A percentile compares a stretch with the other conserved stretches of the same genome.
Conservation (phyloP, 257 asterid genomes). For the Plectranthus barbatus region DNA sequence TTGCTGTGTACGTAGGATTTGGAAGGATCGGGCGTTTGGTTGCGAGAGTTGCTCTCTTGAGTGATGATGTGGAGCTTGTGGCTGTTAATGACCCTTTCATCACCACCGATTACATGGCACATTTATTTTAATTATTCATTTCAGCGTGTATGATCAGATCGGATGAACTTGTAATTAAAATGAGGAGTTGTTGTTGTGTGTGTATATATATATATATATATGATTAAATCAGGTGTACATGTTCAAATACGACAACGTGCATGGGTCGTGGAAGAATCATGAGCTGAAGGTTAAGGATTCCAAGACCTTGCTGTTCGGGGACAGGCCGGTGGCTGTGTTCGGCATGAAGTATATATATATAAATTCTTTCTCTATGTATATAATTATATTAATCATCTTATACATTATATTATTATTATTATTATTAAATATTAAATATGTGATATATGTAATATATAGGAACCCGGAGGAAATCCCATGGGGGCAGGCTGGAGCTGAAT, state of each 20-base stretch:
- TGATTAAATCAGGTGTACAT: slow-evolving; percentile 82
- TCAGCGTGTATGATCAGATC: neutral
- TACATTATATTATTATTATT: no score
- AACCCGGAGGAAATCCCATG: slow-evolving; percentile 91
- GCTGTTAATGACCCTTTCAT: slow-evolving; percentile 87
- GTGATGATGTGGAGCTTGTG: slow-evolving; percentile 80
- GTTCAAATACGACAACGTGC: slow-evolving; percentile 87
- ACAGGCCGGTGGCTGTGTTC: slow-evolving; percentile 56
- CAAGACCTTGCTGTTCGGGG: slow-evolving; percentile 76
- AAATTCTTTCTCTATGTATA: no score
- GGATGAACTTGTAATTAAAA: no score
- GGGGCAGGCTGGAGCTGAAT: slow-evolving; percentile 79
- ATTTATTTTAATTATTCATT: no score
- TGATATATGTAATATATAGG: slow-evolving; percentile 34
- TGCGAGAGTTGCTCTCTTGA: slow-evolving; percentile 69
- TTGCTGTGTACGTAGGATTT: slow-evolving; percentile 32
- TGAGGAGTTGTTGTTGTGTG: no score
- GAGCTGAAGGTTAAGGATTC: no score
- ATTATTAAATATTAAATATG: no score
- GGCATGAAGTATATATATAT: slow-evolving; percentile 69
- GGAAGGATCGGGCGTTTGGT: slow-evolving; percentile 92
- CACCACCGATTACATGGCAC: slow-evolving; percentile 79
- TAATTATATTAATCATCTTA: no score
- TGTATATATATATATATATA: no score
- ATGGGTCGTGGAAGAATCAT: slow-evolving; percentile 67